A percentile compares a stretch with the other conserved stretches of the same genome.
These are phyloP conservation scores for Marasmius fiardii DNA, from an alignment of 1,284 basidiomycete genomes.

Conservation along the genomic window DNA sequence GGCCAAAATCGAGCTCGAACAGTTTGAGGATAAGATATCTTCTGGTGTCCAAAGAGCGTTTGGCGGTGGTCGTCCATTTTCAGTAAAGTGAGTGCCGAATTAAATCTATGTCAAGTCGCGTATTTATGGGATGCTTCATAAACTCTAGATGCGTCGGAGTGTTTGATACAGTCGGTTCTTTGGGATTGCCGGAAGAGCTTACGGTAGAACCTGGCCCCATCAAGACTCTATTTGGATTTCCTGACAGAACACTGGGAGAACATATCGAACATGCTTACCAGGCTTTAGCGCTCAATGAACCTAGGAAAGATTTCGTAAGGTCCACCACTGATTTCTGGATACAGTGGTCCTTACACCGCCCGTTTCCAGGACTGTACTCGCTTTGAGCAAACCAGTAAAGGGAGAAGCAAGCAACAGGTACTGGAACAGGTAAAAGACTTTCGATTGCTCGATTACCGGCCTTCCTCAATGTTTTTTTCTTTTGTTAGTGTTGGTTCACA, in stretches of 20 bases:
- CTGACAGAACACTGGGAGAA: slow-evolving; percentile 52
- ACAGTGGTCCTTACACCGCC: background rate
- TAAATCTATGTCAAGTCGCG: background rate
- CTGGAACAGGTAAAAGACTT: slow-evolving; percentile 50
- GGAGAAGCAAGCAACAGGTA: slow-evolving; percentile 50
- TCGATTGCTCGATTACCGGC: slow-evolving; percentile 8
- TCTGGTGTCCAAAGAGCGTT: slow-evolving; percentile 50
- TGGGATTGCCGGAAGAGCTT: slow-evolving; percentile 65
- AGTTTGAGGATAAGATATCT: slow-evolving; percentile 48
- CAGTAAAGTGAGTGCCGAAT: slow-evolving; percentile 49
- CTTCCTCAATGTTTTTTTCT: background rate
- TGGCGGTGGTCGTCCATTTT: slow-evolving; percentile 44
- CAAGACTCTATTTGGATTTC: slow-evolving; percentile 58
- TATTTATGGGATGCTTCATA: slow-evolving; percentile 6
- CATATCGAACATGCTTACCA: slow-evolving; percentile 65
- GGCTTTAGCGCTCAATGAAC: slow-evolving; percentile 64
- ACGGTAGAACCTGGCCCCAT: slow-evolving; percentile 37
- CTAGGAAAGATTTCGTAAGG: slow-evolving; percentile 61
- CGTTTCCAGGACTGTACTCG: slow-evolving; percentile 51
- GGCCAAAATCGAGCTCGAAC: slow-evolving; percentile 41
- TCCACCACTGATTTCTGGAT: background rate
- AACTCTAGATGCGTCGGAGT: slow-evolving; percentile 60
- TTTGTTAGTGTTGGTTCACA: slow-evolving; percentile 62
- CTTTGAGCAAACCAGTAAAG: slow-evolving; percentile 55
- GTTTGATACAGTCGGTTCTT: slow-evolving; percentile 69